Evolutionary conservation across 1,284 basidiomycete genomes (phyloP).

Genomic region (Leccinum holopus): DNA sequence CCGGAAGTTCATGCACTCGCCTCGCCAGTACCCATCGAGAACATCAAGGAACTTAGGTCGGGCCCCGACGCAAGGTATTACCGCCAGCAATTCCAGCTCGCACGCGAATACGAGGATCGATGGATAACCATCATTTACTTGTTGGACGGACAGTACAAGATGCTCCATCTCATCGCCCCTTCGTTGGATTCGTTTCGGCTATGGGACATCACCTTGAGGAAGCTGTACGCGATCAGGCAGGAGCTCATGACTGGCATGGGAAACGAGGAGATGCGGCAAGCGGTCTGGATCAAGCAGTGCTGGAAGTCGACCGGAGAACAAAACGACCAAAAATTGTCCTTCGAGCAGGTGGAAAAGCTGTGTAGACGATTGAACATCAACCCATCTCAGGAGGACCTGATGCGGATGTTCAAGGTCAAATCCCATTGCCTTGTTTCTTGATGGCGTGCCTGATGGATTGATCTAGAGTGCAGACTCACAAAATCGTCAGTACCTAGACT

Average conservation of each 20-base stretch:
- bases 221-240: constrained; percentile 59
- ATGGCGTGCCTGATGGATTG: neutral
- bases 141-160: constrained; percentile 82
- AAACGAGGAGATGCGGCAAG: constrained; percentile 63
- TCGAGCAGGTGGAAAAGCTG: constrained; percentile 74
- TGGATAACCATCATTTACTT: constrained; percentile 83
- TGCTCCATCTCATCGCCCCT: constrained; percentile 84
- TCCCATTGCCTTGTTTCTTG: neutral
- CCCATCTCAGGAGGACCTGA: constrained; percentile 60
- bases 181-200: constrained; percentile 67
- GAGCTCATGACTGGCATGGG: constrained; percentile 69
- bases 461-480: constrained; percentile 67
- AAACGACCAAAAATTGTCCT: constrained; percentile 63
- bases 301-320: constrained; percentile 73
- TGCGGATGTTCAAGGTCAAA: constrained; percentile 54
- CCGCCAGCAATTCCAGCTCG: constrained; percentile 72
- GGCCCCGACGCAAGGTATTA: constrained; percentile 77
- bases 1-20: neutral
- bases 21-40: constrained; percentile 77
- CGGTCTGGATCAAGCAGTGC: constrained; percentile 79
- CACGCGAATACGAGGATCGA: constrained; percentile 57
- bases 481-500: constrained; percentile 73
- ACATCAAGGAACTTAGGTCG: constrained; percentile 88
- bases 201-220: constrained; percentile 64
- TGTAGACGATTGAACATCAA: constrained; percentile 78